Conservation (phyloP, 2,329 filamentous ascomycete genomes). For the Ascochyta fabae region DNA sequence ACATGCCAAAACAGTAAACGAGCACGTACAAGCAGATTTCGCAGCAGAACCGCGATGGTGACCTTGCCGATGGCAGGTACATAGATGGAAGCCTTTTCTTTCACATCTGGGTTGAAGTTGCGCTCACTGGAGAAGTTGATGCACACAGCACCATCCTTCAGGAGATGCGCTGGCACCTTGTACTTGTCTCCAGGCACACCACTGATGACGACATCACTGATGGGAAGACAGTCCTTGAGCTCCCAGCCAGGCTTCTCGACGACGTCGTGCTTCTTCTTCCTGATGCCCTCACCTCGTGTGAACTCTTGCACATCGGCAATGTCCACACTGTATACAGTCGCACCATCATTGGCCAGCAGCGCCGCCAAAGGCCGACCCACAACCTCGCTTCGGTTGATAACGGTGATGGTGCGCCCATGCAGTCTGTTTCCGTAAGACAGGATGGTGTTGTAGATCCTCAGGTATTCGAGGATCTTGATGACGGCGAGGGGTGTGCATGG, state of each 20-base stretch:
- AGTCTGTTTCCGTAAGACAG: constrained; percentile 90
- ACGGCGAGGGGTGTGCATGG: constrained; percentile 95
- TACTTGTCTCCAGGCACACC: constrained; percentile 87
- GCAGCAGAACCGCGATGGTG: constrained; percentile 87
- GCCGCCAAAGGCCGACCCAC: constrained; percentile 92
- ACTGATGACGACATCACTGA: constrained; percentile 93
- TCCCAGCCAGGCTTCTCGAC: constrained; percentile 81
- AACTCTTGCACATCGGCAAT: constrained; percentile 91
- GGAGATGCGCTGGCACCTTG: constrained; percentile 84
- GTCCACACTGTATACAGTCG: constrained; percentile 93
- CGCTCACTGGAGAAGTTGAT: constrained; percentile 97
- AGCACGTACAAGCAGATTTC: constrained; percentile 81
- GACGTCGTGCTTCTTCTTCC: constrained; percentile 84
- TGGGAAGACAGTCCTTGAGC: constrained; percentile 79
- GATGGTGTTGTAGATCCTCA: constrained; percentile 96
- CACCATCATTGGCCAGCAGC: constrained; percentile 92
- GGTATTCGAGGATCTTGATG: constrained; percentile 94
- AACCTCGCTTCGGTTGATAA: constrained; percentile 95
- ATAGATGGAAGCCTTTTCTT: constrained; percentile 95
- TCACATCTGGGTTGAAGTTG: constrained; percentile 90
- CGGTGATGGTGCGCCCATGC: constrained; percentile 91
- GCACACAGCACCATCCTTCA: constrained; percentile 93
- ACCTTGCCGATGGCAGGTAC: constrained; percentile 98
- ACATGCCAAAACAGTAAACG: neutral
- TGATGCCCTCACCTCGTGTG: constrained; percentile 85